These are phyloP conservation scores for Penicillium sp. DNA, from an alignment of 2,329 filamentous ascomycete genomes.

Conservation along the genomic window DNA sequence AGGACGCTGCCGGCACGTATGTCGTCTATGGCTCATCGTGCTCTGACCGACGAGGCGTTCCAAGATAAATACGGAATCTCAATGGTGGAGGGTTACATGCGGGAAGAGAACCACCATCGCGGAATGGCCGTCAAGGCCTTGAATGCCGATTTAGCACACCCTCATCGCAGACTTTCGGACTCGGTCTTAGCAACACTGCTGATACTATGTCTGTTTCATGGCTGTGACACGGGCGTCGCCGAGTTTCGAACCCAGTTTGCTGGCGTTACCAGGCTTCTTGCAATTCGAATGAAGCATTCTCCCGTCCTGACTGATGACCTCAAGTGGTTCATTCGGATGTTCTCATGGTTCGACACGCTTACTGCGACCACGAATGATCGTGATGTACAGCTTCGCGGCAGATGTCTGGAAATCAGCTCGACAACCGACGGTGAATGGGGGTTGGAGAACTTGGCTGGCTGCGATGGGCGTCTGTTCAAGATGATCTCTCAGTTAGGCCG, in stretches of 20 bases:
- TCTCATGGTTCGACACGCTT: slow-evolving; percentile 92
- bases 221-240: slow-evolving; percentile 86
- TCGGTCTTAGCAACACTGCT: slow-evolving; percentile 82
- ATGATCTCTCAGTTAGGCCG: slow-evolving; percentile 77
- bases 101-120: slow-evolving; percentile 79
- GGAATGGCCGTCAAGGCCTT: slow-evolving; percentile 75
- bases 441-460: slow-evolving; percentile 79
- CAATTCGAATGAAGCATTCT: slow-evolving; percentile 62
- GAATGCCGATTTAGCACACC: slow-evolving; percentile 77
- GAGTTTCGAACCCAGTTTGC: slow-evolving; percentile 92
- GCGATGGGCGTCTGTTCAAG: slow-evolving; percentile 80
- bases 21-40: slow-evolving; percentile 45
- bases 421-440: slow-evolving; percentile 64
- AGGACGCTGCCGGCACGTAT: slow-evolving; percentile 48
- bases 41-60: slow-evolving; percentile 37
- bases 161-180: slow-evolving; percentile 69
- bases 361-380: slow-evolving; percentile 87
- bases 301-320: slow-evolving; percentile 60
- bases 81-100: slow-evolving; percentile 55
- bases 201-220: slow-evolving; percentile 83
- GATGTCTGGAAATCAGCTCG: slow-evolving; percentile 59
- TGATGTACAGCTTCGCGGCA: slow-evolving; percentile 69
- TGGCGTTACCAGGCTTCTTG: slow-evolving; percentile 83
- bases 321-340: slow-evolving; percentile 83
- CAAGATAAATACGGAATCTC: slow-evolving; percentile 40